A percentile compares a stretch with the other conserved stretches of the same genome.
Evolutionary conservation across 371 early-diverging fungal species (phyloP).

Genomic region (Haplosporangium sp.): DNA sequence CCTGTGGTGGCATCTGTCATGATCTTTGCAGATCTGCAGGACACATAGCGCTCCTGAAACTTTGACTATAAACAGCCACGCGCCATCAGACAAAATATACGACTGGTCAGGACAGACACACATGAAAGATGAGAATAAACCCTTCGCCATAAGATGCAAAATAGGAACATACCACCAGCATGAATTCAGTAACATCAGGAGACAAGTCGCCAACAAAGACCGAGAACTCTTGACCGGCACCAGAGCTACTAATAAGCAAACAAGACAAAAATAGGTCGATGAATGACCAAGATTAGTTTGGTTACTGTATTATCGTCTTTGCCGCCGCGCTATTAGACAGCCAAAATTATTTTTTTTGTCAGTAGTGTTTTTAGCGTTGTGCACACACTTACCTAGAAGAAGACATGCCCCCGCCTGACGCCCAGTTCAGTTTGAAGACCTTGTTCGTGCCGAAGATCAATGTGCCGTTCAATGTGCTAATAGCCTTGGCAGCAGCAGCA

Average conservation of each 20-base stretch:
- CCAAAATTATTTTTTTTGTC: not conserved
- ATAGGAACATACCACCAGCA: slow-evolving; percentile 72
- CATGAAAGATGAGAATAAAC: not conserved
- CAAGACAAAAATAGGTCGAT: not conserved
- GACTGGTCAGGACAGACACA: no score
- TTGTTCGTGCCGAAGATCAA: slow-evolving; percentile 82
- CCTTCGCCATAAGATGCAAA: not conserved
- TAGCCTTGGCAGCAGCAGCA: slow-evolving; percentile 72
- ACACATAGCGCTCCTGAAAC: slow-evolving; percentile 73
- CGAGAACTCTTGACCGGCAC: slow-evolving; percentile 78
- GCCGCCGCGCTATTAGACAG: not conserved
- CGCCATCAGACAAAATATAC: not conserved
- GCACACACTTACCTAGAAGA: slow-evolving; percentile 16
- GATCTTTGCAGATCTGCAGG: slow-evolving; percentile 84
- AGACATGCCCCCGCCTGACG: slow-evolving; percentile 75
- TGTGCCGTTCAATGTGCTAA: slow-evolving; percentile 80
- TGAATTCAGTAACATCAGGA: slow-evolving; percentile 77
- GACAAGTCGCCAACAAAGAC: slow-evolving; percentile 91
- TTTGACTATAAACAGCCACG: slow-evolving; percentile 37
- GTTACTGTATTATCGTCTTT: not conserved
- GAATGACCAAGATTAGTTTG: not conserved
- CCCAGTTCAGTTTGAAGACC: slow-evolving; percentile 93
- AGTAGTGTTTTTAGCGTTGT: not conserved
- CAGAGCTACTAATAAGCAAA: slow-evolving; percentile 56
- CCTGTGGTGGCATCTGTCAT: slow-evolving; percentile 83